Conservation (phyloP, 2,329 filamentous ascomycete species). For the Aspergillus versicolor region DNA sequence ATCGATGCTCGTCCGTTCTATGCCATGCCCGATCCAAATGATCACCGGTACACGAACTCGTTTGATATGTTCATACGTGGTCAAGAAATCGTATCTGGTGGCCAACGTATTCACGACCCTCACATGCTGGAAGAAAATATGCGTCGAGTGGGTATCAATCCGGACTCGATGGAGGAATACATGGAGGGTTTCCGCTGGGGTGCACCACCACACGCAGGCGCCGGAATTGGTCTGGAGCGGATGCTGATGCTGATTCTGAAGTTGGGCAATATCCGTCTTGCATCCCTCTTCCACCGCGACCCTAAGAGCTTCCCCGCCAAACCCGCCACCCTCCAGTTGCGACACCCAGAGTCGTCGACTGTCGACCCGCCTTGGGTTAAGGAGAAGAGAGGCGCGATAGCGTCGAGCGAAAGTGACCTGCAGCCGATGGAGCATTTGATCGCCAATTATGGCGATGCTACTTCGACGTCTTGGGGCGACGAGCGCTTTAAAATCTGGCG, state of each 20-base stretch:
- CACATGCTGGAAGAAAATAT: constrained; percentile 74
- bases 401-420: constrained; percentile 52
- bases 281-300: constrained; percentile 83
- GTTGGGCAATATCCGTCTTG: constrained; percentile 84
- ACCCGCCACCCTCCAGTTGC: constrained; percentile 62
- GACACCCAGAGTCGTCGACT: constrained; percentile 85
- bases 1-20: constrained; percentile 83
- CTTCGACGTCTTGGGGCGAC: constrained; percentile 91
- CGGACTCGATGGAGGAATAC: constrained; percentile 85
- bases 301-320: constrained; percentile 79
- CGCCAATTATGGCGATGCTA: constrained; percentile 92
- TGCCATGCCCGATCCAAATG: constrained; percentile 76
- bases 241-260: constrained; percentile 82
- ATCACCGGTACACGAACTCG: constrained; percentile 77
- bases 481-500: constrained; percentile 87
- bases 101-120: constrained; percentile 86
- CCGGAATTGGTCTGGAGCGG: constrained; percentile 85
- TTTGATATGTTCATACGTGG: constrained; percentile 94
- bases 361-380: constrained; percentile 64
- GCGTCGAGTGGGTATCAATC: constrained; percentile 71
- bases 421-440: constrained; percentile 83
- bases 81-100: constrained; percentile 88
- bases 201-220: constrained; percentile 84
- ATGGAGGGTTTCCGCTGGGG: constrained; percentile 85
- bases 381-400: constrained; percentile 39